These are phyloP conservation scores for Calcarisporium arbuscula DNA, from an alignment of 2,329 filamentous ascomycete genomes.

Conservation along the genomic window DNA sequence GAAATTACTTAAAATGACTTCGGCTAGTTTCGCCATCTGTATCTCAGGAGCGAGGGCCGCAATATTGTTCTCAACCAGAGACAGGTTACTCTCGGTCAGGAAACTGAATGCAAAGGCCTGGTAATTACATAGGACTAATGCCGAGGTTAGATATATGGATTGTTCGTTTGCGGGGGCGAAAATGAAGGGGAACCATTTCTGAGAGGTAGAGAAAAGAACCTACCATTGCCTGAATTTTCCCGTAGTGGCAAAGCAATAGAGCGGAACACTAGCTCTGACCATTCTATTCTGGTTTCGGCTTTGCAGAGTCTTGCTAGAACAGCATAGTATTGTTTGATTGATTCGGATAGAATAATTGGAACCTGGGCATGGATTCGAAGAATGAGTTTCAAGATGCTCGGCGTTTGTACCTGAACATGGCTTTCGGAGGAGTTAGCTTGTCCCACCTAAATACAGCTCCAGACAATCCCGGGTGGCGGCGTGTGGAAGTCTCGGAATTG, in stretches of 20 bases:
- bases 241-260: slow-evolving; percentile 24
- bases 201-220: neutral
- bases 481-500: no score
- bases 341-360: no score
- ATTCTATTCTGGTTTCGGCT: slow-evolving; percentile 12
- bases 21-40: slow-evolving; percentile 33
- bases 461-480: no score
- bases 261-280: slow-evolving; percentile 17
- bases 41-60: slow-evolving; percentile 28
- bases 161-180: no score
- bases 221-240: slow-evolving; percentile 13
- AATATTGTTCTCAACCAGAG: slow-evolving; percentile 35
- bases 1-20: no score
- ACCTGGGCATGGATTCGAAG: neutral
- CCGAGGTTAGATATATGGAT: no score
- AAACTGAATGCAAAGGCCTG: slow-evolving; percentile 31
- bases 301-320: slow-evolving; percentile 31
- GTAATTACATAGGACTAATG: no score
- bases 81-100: slow-evolving; percentile 28
- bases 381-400: neutral
- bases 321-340: slow-evolving; percentile 31
- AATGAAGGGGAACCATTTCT: no score
- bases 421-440: no score
- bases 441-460: no score
- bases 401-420: neutral